Conservation (phyloP, 2,329 filamentous ascomycete genomes). For the Nigrospora sphaerica region DNA sequence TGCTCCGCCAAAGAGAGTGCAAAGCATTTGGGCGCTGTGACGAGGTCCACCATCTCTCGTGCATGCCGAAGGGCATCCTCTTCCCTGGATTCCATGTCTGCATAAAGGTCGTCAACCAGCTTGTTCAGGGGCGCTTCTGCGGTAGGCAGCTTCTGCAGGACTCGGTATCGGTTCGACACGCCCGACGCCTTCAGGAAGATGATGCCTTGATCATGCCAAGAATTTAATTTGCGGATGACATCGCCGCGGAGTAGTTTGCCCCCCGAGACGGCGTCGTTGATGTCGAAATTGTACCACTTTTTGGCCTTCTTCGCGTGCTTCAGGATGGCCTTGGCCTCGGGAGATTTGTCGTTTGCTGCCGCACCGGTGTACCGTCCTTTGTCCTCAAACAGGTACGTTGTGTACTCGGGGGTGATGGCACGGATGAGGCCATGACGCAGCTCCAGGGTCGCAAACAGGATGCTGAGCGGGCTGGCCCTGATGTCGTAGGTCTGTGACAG, state of each 20-base stretch:
- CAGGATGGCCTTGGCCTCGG: slow-evolving; percentile 36
- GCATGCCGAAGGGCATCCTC: slow-evolving; percentile 43
- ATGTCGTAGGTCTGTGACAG: slow-evolving; percentile 48
- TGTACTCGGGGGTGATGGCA: slow-evolving; percentile 50
- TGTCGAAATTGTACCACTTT: slow-evolving; percentile 39
- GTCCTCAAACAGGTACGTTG: slow-evolving; percentile 42
- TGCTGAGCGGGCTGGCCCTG: slow-evolving; percentile 36
- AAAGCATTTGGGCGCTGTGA: slow-evolving; percentile 46
- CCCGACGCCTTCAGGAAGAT: slow-evolving; percentile 46
- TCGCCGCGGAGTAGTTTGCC: slow-evolving; percentile 33
- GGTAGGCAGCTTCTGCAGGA: slow-evolving; percentile 38
- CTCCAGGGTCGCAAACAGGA: slow-evolving; percentile 55
- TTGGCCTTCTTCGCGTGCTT: slow-evolving; percentile 28
- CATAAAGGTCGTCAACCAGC: slow-evolving; percentile 39
- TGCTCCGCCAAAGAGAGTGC: slow-evolving; percentile 44
- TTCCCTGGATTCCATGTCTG: slow-evolving; percentile 44
- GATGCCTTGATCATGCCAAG: slow-evolving; percentile 39
- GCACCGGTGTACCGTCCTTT: slow-evolving; percentile 21
- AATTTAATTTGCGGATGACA: slow-evolving; percentile 46
- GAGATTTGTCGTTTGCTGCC: slow-evolving; percentile 28
- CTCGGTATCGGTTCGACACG: slow-evolving; percentile 45
- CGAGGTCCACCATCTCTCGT: slow-evolving; percentile 41
- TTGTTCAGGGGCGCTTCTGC: slow-evolving; percentile 30
- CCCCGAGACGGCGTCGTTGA: slow-evolving; percentile 28
- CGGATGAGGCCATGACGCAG: slow-evolving; percentile 49